Evolutionary conservation across 345 rosid genomes (phyloP).

Genomic region (Brassica rapa): DNA sequence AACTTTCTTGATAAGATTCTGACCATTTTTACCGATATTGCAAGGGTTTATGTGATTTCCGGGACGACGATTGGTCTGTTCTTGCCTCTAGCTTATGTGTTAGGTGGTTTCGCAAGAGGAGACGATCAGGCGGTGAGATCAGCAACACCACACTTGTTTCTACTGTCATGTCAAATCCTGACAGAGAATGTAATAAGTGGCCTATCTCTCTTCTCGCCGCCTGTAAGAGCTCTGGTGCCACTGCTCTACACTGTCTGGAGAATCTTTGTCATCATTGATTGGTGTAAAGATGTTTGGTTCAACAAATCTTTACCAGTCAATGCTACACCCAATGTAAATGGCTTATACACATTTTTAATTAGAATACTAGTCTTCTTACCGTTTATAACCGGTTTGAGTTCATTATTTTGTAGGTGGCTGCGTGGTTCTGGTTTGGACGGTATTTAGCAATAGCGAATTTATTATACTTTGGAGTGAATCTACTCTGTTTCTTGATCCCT

Average conservation of each 20-base stretch:
- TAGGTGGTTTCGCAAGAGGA: slow-evolving; percentile 93
- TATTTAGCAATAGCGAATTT: slow-evolving; percentile 59
- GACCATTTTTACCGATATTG: not conserved
- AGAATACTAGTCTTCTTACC: not conserved
- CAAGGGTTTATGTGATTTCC: slow-evolving; percentile 51
- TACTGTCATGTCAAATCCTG: slow-evolving; percentile 86
- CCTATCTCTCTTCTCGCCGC: slow-evolving; percentile 71
- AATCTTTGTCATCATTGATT: slow-evolving; percentile 65
- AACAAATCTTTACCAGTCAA: slow-evolving; percentile 56
- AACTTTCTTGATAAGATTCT: slow-evolving; percentile 16
- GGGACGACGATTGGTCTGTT: slow-evolving; percentile 82
- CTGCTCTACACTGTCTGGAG: slow-evolving; percentile 76
- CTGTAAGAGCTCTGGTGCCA: slow-evolving; percentile 84
- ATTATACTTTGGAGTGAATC: slow-evolving; percentile 64
- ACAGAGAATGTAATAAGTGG: slow-evolving; percentile 78
- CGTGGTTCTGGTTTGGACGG: slow-evolving; percentile 89
- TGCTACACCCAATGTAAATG: slow-evolving; percentile 54
- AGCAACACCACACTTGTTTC: slow-evolving; percentile 80
- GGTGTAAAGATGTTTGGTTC: slow-evolving; percentile 76
- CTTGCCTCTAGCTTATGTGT: slow-evolving; percentile 77
- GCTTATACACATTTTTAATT: not conserved
- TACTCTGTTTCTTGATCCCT: slow-evolving; percentile 80
- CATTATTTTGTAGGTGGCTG: slow-evolving; percentile 44
- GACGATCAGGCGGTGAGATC: slow-evolving; percentile 75
- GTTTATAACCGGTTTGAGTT: too few relatives aligned